Evolutionary conservation across 2,329 filamentous ascomycete genomes (phyloP).

Genomic region (Verticillium albo-atrum): DNA sequence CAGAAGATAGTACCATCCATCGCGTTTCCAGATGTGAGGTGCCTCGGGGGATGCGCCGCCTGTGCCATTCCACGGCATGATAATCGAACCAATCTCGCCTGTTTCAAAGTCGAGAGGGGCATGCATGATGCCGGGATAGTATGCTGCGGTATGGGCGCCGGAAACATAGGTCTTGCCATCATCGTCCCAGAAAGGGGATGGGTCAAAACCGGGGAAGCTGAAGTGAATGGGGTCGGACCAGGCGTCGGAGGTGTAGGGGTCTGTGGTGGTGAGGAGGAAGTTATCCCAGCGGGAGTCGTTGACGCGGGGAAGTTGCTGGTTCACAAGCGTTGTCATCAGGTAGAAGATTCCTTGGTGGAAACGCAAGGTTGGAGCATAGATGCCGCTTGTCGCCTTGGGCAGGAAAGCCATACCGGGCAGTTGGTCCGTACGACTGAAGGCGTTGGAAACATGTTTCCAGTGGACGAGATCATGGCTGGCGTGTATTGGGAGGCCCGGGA

Average conservation of each 20-base stretch:
- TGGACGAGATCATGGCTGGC: conserved; percentile 44
- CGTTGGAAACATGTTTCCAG: conserved; percentile 41
- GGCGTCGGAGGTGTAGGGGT: conserved; percentile 29
- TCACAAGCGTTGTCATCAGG: conserved; percentile 25
- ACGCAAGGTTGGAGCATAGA: conserved; percentile 43
- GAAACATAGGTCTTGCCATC: conserved; percentile 37
- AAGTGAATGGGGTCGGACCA: conserved; percentile 36
- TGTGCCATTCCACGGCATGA: conserved; percentile 38
- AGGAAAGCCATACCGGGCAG: conserved; percentile 24
- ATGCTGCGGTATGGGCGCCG: not conserved
- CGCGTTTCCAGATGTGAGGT: conserved; percentile 48
- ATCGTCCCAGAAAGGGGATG: conserved; percentile 46
- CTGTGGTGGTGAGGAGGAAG: conserved; percentile 33
- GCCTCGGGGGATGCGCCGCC: conserved; percentile 40
- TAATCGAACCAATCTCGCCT: conserved; percentile 21
- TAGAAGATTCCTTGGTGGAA: conserved; percentile 39
- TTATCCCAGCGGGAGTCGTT: conserved; percentile 21
- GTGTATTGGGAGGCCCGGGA: conserved; percentile 50
- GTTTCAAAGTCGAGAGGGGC: conserved; percentile 28
- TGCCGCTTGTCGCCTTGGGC: conserved; percentile 22
- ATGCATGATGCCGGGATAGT: conserved; percentile 18
- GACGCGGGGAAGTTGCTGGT: conserved; percentile 6
- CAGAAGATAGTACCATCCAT: conserved; percentile 47
- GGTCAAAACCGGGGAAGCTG: conserved; percentile 32
- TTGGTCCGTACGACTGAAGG: conserved; percentile 33